Evolutionary conservation across 2,329 filamentous ascomycete species (phyloP), one percentile per base, ranked within the genome.

Genomic region (Aphanoascus verrucosus): DNA sequence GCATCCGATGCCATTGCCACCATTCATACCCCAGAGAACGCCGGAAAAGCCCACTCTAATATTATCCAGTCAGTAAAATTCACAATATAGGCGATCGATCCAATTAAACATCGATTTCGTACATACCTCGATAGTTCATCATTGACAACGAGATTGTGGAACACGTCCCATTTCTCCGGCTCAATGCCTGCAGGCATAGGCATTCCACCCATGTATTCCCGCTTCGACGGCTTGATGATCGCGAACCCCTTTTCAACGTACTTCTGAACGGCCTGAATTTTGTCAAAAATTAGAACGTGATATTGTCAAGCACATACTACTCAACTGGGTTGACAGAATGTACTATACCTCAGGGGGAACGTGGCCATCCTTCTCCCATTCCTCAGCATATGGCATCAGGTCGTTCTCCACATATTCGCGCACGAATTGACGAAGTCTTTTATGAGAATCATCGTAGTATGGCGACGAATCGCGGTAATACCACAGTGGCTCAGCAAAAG

Each of bases 361-460:
- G 52, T 76, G 64, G 1, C 76, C 76, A 1, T 76, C 75, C 2
- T 72, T 74, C 62, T 86, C 83, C 82, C 83, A 86, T 38, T 84
- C 79, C 32, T 81, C 73, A 3, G 77, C 77, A 57, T 77, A 72
- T 0, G 81, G 81, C 1, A 77, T 68, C 43, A 85, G 72, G 37
- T 81, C 68, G 1, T 74, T 71, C 55, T 85, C 76, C 46, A 85
- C 70, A 56, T 84, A 85, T 20, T 72, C 62, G 38, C 83, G 77
- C 0, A 84, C 68, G 3, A 70, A 72, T 37, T 77, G 71, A 49
- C 80, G 79, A 1, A 85, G 72, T n/a, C 66, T 69, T 32, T 76
- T 74, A 62, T 86, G 83, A 1, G 77, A 77, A 12, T 76, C 72
- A 28, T 75, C 82, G 71, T 86, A 85, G 67, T 84, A 84, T 0